A percentile compares a stretch with the other conserved stretches of the same genome.
Evolutionary conservation across 768 basidiomycete genomes (phyloP).

Genomic region (Multifurca ochricompacta): DNA sequence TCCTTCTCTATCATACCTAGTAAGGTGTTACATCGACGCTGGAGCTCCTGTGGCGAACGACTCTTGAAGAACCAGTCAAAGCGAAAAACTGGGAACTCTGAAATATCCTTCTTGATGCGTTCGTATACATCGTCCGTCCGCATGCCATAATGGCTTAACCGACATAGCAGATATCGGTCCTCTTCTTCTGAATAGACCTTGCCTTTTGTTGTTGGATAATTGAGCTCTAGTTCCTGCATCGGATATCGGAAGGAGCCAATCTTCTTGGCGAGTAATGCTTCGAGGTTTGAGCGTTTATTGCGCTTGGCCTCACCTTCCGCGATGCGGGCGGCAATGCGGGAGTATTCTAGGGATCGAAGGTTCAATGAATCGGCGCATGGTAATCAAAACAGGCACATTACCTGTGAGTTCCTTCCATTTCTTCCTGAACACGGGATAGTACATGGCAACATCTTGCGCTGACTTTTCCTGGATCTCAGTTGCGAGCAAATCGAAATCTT

Average conservation of each 20-base stretch:
- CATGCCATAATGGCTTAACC: constrained; percentile 86
- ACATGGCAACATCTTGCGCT: constrained; percentile 65
- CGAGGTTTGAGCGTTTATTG: constrained; percentile 74
- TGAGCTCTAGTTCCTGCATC: constrained; percentile 94
- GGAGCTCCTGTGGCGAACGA: constrained; percentile 80
- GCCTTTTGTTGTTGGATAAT: constrained; percentile 93
- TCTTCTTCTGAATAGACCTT: constrained; percentile 97
- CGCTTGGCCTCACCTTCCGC: constrained; percentile 86
- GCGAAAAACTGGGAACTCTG: constrained; percentile 92
- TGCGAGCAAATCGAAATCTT: constrained; percentile 61
- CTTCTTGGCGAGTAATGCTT: constrained; percentile 72
- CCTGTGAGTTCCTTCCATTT: constrained; percentile 83
- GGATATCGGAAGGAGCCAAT: constrained; percentile 79
- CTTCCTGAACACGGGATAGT: constrained; percentile 80
- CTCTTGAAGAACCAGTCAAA: constrained; percentile 99
- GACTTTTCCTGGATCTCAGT: constrained; percentile 81
- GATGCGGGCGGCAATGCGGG: constrained; percentile 77
- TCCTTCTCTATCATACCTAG: constrained; percentile 92
- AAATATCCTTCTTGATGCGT: constrained; percentile 91
- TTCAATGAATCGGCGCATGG: not conserved
- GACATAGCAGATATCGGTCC: constrained; percentile 88
- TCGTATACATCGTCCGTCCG: constrained; percentile 87
- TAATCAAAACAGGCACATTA: constrained; percentile 22
- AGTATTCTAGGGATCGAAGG: constrained; percentile 46
- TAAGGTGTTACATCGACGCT: constrained; percentile 80